Base-by-base conservation (phyloP, 2,329 filamentous ascomycete genomes). In the Colletotrichum liriopes region DNA sequence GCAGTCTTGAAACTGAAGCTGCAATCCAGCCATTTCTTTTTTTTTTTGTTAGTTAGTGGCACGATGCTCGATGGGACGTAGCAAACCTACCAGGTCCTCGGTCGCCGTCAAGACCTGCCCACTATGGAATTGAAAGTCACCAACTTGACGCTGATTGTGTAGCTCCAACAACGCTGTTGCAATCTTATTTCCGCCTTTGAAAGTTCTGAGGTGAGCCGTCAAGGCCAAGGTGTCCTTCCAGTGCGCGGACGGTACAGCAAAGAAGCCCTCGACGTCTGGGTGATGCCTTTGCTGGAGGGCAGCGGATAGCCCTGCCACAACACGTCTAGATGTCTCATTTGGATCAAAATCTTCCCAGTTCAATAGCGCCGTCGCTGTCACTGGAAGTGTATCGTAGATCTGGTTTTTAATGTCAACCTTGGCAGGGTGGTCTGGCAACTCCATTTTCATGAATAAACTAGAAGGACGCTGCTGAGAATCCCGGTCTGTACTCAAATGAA, bases 1-100 rank as follows among this genome's bases (percentile, higher is more conserved):
- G 5, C 43, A 0, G 82, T 84, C 37, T 70, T 74, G 67, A 84
- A 84, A 1, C 67, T 45, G 12, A 84, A 76, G 39, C 67, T 68
- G 43, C 73, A 72, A 37, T 69, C 47, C 2, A 74, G 14, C 71
- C 71, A 74, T n/a, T 52, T 29, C 73, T 74, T 8, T 2, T 14
- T 8, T 2, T 14, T 0, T 1, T 1, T 23, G 45, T n/a, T 16
- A 32, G 14, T 41, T 29, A 64, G 49, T 12, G 16, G 8, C 11
- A 12, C 1, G 26, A 5, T 16, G 8, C 5, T 18, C 5, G 2
- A 16, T 5, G 0, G 4, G 4, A 51, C 1, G 37, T 39, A 26
- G 26, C 61, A 35, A 7, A 59, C 73, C 14, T 41, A 76, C 74
- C n/a, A 75, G 35, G 5, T 58, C 35, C 2, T 65, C 64, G 5